Evolutionary conservation across 129 eudicot species (phyloP), one percentile per base, ranked within the genome.

Genomic region (Lactuca saligna): DNA sequence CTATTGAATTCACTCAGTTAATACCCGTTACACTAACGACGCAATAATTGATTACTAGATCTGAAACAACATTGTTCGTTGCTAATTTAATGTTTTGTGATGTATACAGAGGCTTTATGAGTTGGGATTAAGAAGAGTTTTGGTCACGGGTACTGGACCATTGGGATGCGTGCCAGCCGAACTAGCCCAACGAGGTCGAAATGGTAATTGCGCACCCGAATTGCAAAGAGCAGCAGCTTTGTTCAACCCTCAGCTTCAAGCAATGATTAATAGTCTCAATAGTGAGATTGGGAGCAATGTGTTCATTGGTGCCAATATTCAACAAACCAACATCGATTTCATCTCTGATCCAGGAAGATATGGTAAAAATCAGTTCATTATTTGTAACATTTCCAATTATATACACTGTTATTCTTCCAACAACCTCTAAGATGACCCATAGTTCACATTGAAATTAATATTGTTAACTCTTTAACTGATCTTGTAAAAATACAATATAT

Each of bases 141-240:
- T 88, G 17, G 91, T 88, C 69, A 83, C 91, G 0, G 96, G 96
- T 1, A 81, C 89, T 0, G 96, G 96, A 6, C 89, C 92, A 33
- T 29, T 88, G 11, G 96, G 96, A 7, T 89, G 96, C 16, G 92
- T 79, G 13, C 96, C 96, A 0, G 79, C 91, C 2, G 87, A 83
- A 67, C 54, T 85, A 14, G 96, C 91, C 0, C 57, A 49, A 51
- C 80, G 81, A 6, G 69, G 89, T 57, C 51, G 63, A 7, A 73
- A 83, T 15, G 96, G 96, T 8, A 61, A 71, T 44, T 88, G 96
- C 60, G 75, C 82, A 2, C 59, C 82, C 10, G 85, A 83, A 4
- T 69, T 78, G 48, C 86, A 84, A 69, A 49, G 37, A 20, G 94
- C 96, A 1, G 79, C 93, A 11, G 16, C 57, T 14, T 57, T 89